Conservation (phyloP, 331 rosid species). For the Phaseolus coccineus region DNA sequence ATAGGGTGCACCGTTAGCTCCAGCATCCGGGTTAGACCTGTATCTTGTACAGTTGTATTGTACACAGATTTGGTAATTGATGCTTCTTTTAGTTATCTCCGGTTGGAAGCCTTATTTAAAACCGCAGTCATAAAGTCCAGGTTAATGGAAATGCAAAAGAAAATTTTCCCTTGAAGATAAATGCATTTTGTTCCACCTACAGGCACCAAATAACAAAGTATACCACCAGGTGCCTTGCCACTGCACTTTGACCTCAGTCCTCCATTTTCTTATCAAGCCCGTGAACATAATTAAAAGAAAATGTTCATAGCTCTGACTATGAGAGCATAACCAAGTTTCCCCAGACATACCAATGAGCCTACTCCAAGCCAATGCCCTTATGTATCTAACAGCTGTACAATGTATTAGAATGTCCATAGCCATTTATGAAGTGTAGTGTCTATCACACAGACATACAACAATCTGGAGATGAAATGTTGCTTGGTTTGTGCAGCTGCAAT, state of each 20-base stretch:
- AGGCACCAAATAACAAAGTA: slow-evolving; percentile 8
- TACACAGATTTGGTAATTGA: slow-evolving; percentile 18
- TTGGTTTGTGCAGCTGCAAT: slow-evolving; percentile 13
- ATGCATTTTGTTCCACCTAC: slow-evolving; percentile 12
- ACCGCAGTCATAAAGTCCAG: slow-evolving; percentile 24
- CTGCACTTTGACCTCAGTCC: background rate
- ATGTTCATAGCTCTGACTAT: background rate
- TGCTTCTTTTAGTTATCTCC: slow-evolving; percentile 30
- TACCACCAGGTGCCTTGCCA: background rate
- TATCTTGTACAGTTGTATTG: background rate
- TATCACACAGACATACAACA: slow-evolving; percentile 4
- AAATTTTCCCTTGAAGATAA: slow-evolving; percentile 14
- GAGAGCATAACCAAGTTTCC: slow-evolving; percentile 7
- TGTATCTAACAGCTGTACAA: background rate
- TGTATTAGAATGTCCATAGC: background rate
- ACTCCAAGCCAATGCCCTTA: background rate
- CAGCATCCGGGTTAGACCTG: slow-evolving; percentile 7
- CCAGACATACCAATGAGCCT: background rate
- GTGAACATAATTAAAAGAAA: slow-evolving; percentile 20
- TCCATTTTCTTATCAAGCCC: slow-evolving; percentile 33
- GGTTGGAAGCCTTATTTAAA: slow-evolving; percentile 37
- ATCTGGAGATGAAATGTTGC: background rate
- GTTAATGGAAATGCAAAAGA: slow-evolving; percentile 23
- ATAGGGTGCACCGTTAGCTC: slow-evolving; percentile 26
- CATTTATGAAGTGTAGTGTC: slow-evolving; percentile 19